Evolutionary conservation across 768 basidiomycete species (phyloP), one percentile per base, ranked within the genome.

Genomic region (Kwoniella dendrophila): DNA sequence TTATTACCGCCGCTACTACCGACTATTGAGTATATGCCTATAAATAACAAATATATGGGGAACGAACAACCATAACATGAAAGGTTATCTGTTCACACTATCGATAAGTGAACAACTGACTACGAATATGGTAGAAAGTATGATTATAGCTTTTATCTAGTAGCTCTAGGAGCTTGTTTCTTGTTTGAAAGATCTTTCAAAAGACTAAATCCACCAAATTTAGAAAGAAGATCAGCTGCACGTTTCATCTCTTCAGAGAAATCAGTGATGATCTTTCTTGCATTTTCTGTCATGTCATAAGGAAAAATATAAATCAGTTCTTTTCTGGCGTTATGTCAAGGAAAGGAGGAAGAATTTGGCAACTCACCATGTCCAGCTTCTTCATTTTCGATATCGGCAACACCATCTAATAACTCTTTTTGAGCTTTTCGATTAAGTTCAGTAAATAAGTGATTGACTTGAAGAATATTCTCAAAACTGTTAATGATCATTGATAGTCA

Each of bases 331-430:
- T 22, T 32, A 11, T 36, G 48, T 10, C 32, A 18, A 40, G 38
- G 11, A 33, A 16, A 24, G n/a, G 41, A 30, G 12, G 20, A 33
- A 59, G 32, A 5, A 20, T 16, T 18, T 16, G 27, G 48, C 26
- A 11, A 53, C 71, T 51, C 36, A 73, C 72, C 72, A 32, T 74
- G 72, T 34, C 67, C 62, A 20, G 6, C 20, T 36, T 69, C 70
- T 55, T 71, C 64, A 26, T 10, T 68, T 20, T 66, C 53, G 53
- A 74, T 74, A 5, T 16, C 27, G 18, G 43, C 33, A 10, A 69
- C 55, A 1, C 72, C 72, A 10, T 54, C 43, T 18, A 62, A 51
- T 11, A 74, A 59, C 7, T 64, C 47, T n/a, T 59, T 54, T 33
- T 52, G 40, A 16, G 53, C 52, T 18, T 64, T 59, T 10, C 40